A percentile compares a stretch with the other conserved stretches of the same genome.
Conservation (phyloP, 2,329 filamentous ascomycete genomes). For the Cryphonectria parasitica region DNA sequence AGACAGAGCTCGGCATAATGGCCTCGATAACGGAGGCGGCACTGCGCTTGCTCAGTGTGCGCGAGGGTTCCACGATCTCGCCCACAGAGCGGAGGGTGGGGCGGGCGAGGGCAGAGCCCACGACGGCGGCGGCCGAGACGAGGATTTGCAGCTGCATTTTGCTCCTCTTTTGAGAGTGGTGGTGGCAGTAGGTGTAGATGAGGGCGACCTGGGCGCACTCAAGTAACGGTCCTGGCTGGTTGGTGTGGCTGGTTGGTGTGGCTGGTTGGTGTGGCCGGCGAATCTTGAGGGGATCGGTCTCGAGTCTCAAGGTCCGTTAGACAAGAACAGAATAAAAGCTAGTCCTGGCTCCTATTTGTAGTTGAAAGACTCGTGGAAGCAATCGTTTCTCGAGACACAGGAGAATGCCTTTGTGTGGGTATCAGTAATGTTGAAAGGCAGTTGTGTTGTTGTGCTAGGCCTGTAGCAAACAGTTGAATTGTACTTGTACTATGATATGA, state of each 20-base stretch:
- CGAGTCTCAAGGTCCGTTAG: neutral
- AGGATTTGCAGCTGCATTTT: conserved; percentile 38
- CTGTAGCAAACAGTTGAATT: conserved; percentile 17
- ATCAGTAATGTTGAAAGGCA: neutral
- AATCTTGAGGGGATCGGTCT: neutral
- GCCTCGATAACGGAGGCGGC: conserved; percentile 46
- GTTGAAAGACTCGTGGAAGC: neutral
- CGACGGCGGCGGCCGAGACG: conserved; percentile 35
- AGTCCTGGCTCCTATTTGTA: neutral
- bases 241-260: neutral
- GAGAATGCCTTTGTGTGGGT: conserved; percentile 7
- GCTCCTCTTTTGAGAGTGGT: conserved; percentile 4
- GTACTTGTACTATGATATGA: neutral
- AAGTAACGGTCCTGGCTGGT: neutral
- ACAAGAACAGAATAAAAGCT: neutral
- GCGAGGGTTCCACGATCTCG: conserved; percentile 11
- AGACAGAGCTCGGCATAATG: conserved; percentile 61
- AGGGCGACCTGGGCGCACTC: neutral
- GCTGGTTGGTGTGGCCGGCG: neutral
- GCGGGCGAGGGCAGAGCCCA: conserved; percentile 34
- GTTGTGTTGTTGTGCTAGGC: conserved; percentile 15
- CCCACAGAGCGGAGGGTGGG: conserved; percentile 26
- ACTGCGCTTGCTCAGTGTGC: conserved; percentile 32
- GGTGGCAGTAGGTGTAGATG: neutral
- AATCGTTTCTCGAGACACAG: neutral